phyloP scores from a whole-genome alignment of 768 basidiomycete species.

The Nidularia sp. region DNA sequence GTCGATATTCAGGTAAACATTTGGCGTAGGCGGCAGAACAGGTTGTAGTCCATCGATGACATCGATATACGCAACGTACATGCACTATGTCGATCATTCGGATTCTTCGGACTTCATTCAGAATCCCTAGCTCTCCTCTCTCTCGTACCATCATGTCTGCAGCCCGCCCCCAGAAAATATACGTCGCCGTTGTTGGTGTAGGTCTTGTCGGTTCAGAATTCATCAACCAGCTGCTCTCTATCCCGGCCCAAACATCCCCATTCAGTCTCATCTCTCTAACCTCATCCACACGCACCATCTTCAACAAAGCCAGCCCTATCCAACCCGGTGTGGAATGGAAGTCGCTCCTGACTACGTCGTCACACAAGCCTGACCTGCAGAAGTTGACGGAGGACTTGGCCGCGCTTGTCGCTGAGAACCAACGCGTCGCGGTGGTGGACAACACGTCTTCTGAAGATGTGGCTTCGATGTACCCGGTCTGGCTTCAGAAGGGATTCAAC shows the following conservation, averaged over 20 bases:
- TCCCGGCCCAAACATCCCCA: constrained; percentile 48
- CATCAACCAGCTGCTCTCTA: constrained; percentile 71
- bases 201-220: constrained; percentile 92
- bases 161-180: constrained; percentile 12
- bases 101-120: background rate
- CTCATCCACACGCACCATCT: constrained; percentile 60
- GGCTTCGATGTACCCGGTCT: constrained; percentile 76
- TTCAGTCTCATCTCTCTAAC: constrained; percentile 69
- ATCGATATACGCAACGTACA: background rate
- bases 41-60: background rate
- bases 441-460: constrained; percentile 86
- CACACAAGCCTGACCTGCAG: constrained; percentile 45
- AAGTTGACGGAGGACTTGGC: constrained; percentile 43
- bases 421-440: constrained; percentile 75
- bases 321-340: constrained; percentile 33
- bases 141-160: too few relatives aligned
- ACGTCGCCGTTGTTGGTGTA: constrained; percentile 83
- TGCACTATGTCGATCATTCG: background rate
- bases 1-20: too few relatives aligned
- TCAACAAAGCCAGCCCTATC: constrained; percentile 39
- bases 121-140: background rate
- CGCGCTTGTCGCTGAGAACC: constrained; percentile 39
- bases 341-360: constrained; percentile 27
- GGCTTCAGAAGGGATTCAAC: constrained; percentile 74
- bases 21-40: too few relatives aligned